Conservation (phyloP, 2,329 filamentous ascomycete genomes). For the Penicillium sp. region DNA sequence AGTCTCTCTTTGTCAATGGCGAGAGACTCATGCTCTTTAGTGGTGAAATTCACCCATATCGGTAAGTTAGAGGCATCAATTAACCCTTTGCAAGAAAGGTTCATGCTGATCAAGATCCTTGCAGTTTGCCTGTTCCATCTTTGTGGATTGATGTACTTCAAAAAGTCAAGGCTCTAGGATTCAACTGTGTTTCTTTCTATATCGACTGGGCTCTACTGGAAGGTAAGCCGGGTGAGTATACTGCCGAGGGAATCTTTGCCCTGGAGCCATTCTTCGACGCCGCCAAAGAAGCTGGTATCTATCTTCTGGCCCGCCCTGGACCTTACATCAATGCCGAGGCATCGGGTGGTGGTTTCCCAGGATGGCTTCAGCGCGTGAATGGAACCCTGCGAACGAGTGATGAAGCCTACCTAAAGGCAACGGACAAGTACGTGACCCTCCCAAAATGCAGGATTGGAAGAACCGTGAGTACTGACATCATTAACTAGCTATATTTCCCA, state of each 20-base stretch:
- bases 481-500: slow-evolving; percentile 57
- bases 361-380: slow-evolving; percentile 71
- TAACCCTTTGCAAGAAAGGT: neutral
- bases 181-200: slow-evolving; percentile 78
- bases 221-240: slow-evolving; percentile 68
- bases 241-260: slow-evolving; percentile 69
- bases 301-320: slow-evolving; percentile 69
- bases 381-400: slow-evolving; percentile 64
- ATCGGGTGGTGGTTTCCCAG: slow-evolving; percentile 75
- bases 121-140: slow-evolving; percentile 58
- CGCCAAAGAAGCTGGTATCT: slow-evolving; percentile 70
- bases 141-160: slow-evolving; percentile 74
- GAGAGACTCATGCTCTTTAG: slow-evolving; percentile 70
- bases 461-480: slow-evolving; percentile 9
- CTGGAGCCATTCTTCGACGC: slow-evolving; percentile 75
- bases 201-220: slow-evolving; percentile 76
- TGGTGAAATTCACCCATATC: slow-evolving; percentile 71
- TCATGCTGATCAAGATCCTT: slow-evolving; percentile 1
- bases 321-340: slow-evolving; percentile 79
- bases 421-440: slow-evolving; percentile 55
- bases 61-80: slow-evolving; percentile 34
- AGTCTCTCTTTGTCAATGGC: slow-evolving; percentile 68
- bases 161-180: slow-evolving; percentile 78
- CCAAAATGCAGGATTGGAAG: no score
- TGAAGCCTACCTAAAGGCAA: slow-evolving; percentile 63